Conservation (phyloP, 2,329 filamentous ascomycete genomes). For the Cladosporium sphaerospermum region DNA sequence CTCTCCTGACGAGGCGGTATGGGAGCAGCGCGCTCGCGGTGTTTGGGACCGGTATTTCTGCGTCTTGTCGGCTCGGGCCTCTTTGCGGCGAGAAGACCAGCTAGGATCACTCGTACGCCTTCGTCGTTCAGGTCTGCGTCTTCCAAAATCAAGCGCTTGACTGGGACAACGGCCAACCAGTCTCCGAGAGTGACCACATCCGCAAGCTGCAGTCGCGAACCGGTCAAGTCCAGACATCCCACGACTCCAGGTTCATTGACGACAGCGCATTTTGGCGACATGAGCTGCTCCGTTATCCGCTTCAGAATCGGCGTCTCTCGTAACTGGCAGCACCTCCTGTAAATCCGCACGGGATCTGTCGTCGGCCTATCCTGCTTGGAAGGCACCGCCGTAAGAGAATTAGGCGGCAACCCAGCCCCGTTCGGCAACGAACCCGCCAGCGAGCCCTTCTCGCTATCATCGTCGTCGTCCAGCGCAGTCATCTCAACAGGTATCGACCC, state of each 20-base stretch:
- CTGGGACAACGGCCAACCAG: constrained; percentile 87
- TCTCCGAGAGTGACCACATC: constrained; percentile 87
- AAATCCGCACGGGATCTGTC: constrained; percentile 86
- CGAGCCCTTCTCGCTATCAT: constrained; percentile 35
- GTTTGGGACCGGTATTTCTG: constrained; percentile 23
- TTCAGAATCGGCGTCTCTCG: constrained; percentile 89
- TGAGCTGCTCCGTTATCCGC: constrained; percentile 83
- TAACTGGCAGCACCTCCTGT: constrained; percentile 87
- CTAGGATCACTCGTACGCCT: constrained; percentile 76
- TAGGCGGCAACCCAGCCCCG: constrained; percentile 16
- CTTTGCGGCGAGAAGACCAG: constrained; percentile 76
- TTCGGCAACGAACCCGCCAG: constrained; percentile 3
- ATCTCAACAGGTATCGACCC: constrained; percentile 81
- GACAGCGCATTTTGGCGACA: constrained; percentile 60
- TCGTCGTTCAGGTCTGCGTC: constrained; percentile 84
- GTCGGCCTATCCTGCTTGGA: constrained; percentile 63
- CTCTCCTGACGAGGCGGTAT: constrained; percentile 33
- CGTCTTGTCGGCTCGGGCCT: constrained; percentile 46
- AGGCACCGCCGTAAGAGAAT: constrained; percentile 35
- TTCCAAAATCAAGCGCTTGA: constrained; percentile 78
- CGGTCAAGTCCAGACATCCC: constrained; percentile 73
- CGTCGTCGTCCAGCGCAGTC: constrained; percentile 59
- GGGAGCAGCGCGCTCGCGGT: constrained; percentile 20
- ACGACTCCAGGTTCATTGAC: constrained; percentile 66
- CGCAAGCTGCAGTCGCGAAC: constrained; percentile 73